Evolutionary conservation across 2,329 filamentous ascomycete genomes (phyloP), one percentile per base, ranked within the genome.

Genomic region (Botrytis cinerea): DNA sequence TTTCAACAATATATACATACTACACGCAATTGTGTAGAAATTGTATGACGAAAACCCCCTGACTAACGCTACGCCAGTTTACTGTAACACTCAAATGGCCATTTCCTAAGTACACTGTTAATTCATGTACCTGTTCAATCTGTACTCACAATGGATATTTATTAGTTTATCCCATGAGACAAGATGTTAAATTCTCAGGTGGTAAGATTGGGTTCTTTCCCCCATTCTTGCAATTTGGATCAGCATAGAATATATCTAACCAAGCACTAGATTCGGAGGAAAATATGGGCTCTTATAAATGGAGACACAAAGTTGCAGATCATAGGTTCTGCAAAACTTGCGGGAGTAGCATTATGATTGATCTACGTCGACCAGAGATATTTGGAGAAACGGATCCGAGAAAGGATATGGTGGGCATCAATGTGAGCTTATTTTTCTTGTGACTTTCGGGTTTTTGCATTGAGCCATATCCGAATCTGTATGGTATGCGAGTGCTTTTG

Each of bases 101-200:
- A 2, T 76, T 77, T 43, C 76, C 74, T 7, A 85, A 91, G 75
- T 88, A 87, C 78, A 80, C 84, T 16, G 85, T 85, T 16, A 79
- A 82, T 7, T 84, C 87, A 77, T 91, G 91, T 82, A 90, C 90
- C 81, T 93, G 92, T 83, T 91, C 89, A 81, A 87, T 91, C 75
- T 91, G 91, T 80, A 76, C 75, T 76, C 86, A 84, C 75, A 86
- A 86, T 77, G 84, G 82, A n/a, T 84, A 84, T 67, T 77, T 87
- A 25, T 84, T 81, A 73, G 69, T 81, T 48, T 77, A 82, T 40
- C 79, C 81, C 22, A 69, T 45, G 57, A 69, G 73, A 2, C 40
- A 64, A 32, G 75, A 78, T 64, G 60, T 77, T 12, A 62, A 74
- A 7, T 74, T 77, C 38, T 66, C 45, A 7, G 51, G 72, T 68